A percentile compares a stretch with the other conserved stretches of the same genome.
Evolutionary conservation across 1,284 basidiomycete genomes (phyloP).

Genomic region (Tilletia horrida): DNA sequence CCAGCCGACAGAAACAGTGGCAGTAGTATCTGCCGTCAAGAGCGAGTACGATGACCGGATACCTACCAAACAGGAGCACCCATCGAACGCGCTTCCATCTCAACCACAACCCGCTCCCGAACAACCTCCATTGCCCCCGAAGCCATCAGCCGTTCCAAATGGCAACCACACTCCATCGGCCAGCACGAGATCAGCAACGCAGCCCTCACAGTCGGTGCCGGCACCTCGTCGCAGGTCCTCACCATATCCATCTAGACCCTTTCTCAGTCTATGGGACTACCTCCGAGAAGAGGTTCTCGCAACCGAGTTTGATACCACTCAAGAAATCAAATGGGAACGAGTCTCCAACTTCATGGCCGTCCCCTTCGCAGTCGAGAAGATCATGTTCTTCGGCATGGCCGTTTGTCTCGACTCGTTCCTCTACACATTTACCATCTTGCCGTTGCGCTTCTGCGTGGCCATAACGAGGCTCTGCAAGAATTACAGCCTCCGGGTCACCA

Average conservation of each 20-base stretch:
- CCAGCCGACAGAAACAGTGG: background rate
- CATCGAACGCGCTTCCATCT: too few species aligned
- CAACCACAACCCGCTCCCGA: too few species aligned
- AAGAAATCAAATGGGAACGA: constrained; percentile 93
- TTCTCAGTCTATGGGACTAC: constrained; percentile 80
- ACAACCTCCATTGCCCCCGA: too few species aligned
- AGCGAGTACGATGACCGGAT: background rate
- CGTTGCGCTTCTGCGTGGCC: constrained; percentile 66
- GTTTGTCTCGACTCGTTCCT: constrained; percentile 96
- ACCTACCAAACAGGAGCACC: too few species aligned
- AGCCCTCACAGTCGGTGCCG: background rate
- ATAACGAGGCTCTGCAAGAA: constrained; percentile 39
- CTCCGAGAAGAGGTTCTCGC: constrained; percentile 74
- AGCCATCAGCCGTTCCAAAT: too few species aligned
- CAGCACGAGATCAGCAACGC: too few species aligned
- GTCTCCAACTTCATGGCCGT: constrained; percentile 94
- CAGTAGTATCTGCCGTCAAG: background rate
- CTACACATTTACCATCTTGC: constrained; percentile 95
- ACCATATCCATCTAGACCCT: constrained; percentile 14
- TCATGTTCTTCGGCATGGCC: constrained; percentile 81
- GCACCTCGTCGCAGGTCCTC: background rate
- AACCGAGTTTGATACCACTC: constrained; percentile 85
- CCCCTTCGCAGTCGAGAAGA: constrained; percentile 90
- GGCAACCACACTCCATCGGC: too few species aligned
- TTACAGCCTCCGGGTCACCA: constrained; percentile 27